Conservation (phyloP, 768 basidiomycete genomes). For the Obba rivulosa region DNA sequence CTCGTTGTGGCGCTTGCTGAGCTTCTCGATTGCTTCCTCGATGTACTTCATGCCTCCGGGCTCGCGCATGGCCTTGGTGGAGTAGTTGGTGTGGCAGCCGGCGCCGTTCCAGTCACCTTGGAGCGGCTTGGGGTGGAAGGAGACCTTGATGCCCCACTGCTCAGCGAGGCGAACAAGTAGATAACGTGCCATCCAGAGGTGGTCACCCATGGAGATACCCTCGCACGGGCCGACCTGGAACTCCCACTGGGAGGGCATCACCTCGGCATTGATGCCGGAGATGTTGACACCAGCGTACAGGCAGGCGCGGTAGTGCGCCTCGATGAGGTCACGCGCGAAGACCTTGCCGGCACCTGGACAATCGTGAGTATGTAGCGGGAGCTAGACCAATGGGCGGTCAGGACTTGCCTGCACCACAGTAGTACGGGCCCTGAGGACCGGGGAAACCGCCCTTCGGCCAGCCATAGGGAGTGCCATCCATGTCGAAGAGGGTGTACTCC, state of each 20-base stretch:
- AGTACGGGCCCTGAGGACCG: slow-evolving; percentile 98
- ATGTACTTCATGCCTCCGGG: slow-evolving; percentile 90
- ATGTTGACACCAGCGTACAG: slow-evolving; percentile 95
- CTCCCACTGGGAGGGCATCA: slow-evolving; percentile 99
- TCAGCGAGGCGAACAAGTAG: slow-evolving; percentile 94
- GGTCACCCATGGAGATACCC: slow-evolving; percentile 98
- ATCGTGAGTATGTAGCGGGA: background rate
- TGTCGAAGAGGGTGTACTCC: slow-evolving; percentile 96
- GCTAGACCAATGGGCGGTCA: background rate
- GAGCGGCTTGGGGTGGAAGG: slow-evolving; percentile 99
- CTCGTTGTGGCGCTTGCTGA: slow-evolving; percentile 84
- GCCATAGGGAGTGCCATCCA: slow-evolving; percentile 84
- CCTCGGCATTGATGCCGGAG: slow-evolving; percentile 98
- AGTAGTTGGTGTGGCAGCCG: slow-evolving; percentile 98
- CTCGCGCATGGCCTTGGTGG: slow-evolving; percentile 91
- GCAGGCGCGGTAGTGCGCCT: slow-evolving; percentile 98
- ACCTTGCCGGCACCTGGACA: slow-evolving; percentile 87
- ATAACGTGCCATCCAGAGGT: slow-evolving; percentile 98
- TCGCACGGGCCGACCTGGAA: slow-evolving; percentile 99
- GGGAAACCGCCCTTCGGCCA: slow-evolving; percentile 99
- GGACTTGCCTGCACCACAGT: slow-evolving; percentile 91
- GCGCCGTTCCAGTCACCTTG: slow-evolving; percentile 99
- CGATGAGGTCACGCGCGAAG: slow-evolving; percentile 96
- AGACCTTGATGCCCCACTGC: slow-evolving; percentile 96
- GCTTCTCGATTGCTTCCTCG: slow-evolving; percentile 90